Percentiles rank a stretch among this genome's conserved stretches.
Evolutionary conservation across 108 stramenopile genomes (phyloP).

Genomic region (Phaeodactylum tricornutum): DNA sequence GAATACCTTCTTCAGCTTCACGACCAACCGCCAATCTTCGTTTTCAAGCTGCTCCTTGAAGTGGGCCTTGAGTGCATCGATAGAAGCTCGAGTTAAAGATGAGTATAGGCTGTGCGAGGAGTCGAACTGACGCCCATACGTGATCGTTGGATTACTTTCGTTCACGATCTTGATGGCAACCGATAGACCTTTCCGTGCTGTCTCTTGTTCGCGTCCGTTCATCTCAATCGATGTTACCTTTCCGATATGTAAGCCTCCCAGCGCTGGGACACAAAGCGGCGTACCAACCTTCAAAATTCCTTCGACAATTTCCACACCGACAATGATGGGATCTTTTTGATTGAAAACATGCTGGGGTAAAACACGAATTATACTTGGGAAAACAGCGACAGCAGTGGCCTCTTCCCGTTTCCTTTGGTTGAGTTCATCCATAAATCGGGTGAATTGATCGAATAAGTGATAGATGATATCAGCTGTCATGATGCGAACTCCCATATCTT

Average conservation of each 20-base stretch:
- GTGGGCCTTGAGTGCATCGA: conserved; percentile 95
- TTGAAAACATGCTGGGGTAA: conserved; percentile 96
- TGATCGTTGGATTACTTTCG: conserved; percentile 89
- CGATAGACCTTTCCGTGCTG: conserved; percentile 78
- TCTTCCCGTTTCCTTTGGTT: conserved; percentile 72
- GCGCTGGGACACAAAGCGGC: conserved; percentile 89
- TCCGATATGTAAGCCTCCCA: conserved; percentile 86
- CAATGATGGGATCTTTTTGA: conserved; percentile 97
- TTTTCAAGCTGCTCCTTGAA: conserved; percentile 97
- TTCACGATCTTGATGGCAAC: conserved; percentile 94
- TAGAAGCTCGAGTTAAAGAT: conserved; percentile 87
- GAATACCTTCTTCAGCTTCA: conserved; percentile 98
- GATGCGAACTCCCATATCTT: conserved; percentile 87
- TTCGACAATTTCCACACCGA: conserved; percentile 92
- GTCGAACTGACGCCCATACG: conserved; percentile 98
- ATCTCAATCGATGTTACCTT: conserved; percentile 93
- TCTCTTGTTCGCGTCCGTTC: conserved; percentile 86
- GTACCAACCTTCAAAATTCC: conserved; percentile 97
- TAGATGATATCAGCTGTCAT: conserved; percentile 99
- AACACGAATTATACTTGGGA: conserved; percentile 90
- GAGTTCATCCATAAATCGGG: conserved; percentile 82
- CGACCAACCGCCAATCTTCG: conserved; percentile 92
- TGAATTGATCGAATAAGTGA: conserved; percentile 98
- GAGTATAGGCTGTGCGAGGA: conserved; percentile 85
- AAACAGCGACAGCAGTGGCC: conserved; percentile 67